A percentile compares a stretch with the other conserved stretches of the same genome.
phyloP scores from a whole-genome alignment of 257 asterid species.

The Primulina eburnea region DNA sequence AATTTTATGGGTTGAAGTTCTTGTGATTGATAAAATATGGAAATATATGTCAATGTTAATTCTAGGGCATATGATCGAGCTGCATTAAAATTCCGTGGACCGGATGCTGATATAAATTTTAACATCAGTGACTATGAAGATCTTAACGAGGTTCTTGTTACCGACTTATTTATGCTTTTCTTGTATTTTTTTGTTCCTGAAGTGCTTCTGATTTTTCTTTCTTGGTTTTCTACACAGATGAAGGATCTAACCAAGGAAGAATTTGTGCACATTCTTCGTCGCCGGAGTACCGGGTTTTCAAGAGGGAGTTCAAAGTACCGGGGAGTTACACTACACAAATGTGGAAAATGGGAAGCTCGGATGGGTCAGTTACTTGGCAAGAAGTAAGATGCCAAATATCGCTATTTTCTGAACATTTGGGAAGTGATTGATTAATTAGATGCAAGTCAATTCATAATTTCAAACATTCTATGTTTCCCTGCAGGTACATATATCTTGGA shows the following conservation, averaged over 20 bases:
- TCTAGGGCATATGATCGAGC: constrained; percentile 96
- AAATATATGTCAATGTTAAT: constrained; percentile 20
- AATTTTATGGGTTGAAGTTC: constrained; percentile 12
- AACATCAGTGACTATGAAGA: constrained; percentile 72
- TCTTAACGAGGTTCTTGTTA: constrained; percentile 59
- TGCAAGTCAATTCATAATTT: not conserved
- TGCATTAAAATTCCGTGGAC: constrained; percentile 88
- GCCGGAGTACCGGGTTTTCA: constrained; percentile 90
- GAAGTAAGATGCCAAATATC: constrained; percentile 51
- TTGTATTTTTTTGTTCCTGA: not conserved
- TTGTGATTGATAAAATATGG: constrained; percentile 11
- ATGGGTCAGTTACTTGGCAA: constrained; percentile 99
- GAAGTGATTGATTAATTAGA: too few relatives aligned
- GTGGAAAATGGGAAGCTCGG: constrained; percentile 99
- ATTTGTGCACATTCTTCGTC: constrained; percentile 89
- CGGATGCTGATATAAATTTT: constrained; percentile 91
- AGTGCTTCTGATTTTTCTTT: constrained; percentile 23
- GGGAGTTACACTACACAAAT: constrained; percentile 93
- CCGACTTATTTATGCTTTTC: constrained; percentile 1
- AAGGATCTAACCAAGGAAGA: constrained; percentile 82
- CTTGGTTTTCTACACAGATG: constrained; percentile 47
- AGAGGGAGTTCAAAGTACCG: constrained; percentile 94
- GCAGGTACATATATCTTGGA: constrained; percentile 96
- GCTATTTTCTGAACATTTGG: not conserved
- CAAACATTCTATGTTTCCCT: constrained; percentile 23